A percentile compares a stretch with the other conserved stretches of the same genome.
phyloP scores from a whole-genome alignment of 2,329 filamentous ascomycete genomes.

The Neodidymelliopsis sp. region DNA sequence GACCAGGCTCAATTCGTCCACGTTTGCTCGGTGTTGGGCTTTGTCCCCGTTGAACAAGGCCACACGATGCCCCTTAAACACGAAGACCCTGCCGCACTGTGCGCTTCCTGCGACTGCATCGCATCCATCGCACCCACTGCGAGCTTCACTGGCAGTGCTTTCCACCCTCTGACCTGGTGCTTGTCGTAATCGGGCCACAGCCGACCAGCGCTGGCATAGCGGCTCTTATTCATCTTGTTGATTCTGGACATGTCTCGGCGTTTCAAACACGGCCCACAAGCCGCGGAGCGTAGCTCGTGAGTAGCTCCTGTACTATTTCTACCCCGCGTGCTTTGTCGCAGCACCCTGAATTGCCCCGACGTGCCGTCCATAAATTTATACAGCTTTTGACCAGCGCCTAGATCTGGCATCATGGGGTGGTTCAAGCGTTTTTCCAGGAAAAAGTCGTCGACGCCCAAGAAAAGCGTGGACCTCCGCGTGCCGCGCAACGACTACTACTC shows the following conservation, averaged over 20 bases:
- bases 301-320: constrained; percentile 18
- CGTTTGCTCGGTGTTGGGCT: constrained; percentile 9
- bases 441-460: constrained; percentile 45
- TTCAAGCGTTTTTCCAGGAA: constrained; percentile 58
- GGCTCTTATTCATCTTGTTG: constrained; percentile 8
- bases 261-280: constrained; percentile 19
- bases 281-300: constrained; percentile 17
- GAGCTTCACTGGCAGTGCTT: neutral
- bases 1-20: constrained; percentile 16
- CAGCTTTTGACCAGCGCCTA: constrained; percentile 29
- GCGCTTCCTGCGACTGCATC: constrained; percentile 4
- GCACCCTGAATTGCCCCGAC: constrained; percentile 24
- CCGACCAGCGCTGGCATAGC: neutral
- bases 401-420: constrained; percentile 55
- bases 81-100: constrained; percentile 13
- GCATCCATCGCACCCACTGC: neutral
- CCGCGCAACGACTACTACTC: constrained; percentile 42
- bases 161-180: constrained; percentile 8
- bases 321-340: constrained; percentile 20
- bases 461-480: constrained; percentile 36
- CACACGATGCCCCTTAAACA: constrained; percentile 15
- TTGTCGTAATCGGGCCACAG: neutral
- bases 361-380: constrained; percentile 13
- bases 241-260: constrained; percentile 21
- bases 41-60: constrained; percentile 14